These are phyloP conservation scores for Colletotrichum sp. DNA, from an alignment of 2,329 filamentous ascomycete species.

Conservation along the genomic window DNA sequence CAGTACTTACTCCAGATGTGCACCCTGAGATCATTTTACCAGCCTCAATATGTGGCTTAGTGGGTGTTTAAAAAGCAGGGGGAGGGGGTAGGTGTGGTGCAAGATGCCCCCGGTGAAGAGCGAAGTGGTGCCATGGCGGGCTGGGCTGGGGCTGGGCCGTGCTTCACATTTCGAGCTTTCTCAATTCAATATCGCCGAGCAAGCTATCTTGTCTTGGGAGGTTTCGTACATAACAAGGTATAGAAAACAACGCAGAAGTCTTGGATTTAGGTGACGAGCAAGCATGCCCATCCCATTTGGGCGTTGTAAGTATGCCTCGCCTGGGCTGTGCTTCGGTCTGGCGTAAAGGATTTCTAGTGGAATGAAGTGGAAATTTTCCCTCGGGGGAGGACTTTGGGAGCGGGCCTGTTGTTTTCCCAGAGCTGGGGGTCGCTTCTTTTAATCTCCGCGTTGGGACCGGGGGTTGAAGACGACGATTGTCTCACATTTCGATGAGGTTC, in stretches of 20 bases:
- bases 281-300: background rate
- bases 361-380: background rate
- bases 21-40: background rate
- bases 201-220: background rate
- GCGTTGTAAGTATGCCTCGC: background rate
- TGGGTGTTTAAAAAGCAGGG: background rate
- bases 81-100: background rate
- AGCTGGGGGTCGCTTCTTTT: background rate
- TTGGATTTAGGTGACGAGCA: background rate
- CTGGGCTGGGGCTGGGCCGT: background rate
- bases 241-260: background rate
- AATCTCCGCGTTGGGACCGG: background rate
- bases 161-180: background rate
- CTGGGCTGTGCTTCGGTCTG: background rate
- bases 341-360: background rate
- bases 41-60: background rate
- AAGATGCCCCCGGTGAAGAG: background rate
- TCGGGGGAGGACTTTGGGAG: background rate
- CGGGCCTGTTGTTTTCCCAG: too few relatives aligned
- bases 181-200: background rate
- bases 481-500: background rate
- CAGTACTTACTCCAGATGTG: background rate
- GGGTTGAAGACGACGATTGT: background rate
- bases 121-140: background rate
- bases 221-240: background rate